Evolutionary conservation across 2,329 filamentous ascomycete species (phyloP), one percentile per base, ranked within the genome.

Genomic region (Penicillium griseofulvum): DNA sequence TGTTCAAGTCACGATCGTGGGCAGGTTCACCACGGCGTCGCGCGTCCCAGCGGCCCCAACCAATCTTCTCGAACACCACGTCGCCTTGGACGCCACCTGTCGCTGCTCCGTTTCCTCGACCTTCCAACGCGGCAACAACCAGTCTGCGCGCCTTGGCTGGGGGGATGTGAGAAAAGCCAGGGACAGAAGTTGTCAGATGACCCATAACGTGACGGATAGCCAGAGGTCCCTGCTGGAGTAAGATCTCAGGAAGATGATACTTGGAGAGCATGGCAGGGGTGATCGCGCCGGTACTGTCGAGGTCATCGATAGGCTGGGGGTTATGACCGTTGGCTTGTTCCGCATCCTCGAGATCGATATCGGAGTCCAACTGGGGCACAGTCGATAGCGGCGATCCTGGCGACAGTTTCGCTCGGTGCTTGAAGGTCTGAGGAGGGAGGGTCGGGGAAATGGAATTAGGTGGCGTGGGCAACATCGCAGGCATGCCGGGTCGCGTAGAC

Each of bases 21-120:
- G 68, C 58, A 41, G 82, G 77, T 58, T 89, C 83, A 52, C 87
- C 89, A 65, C 85, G 85, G 71, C 85, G 82, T 70, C 86, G 86
- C 58, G 92, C 94, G 74, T 95, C 89, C 93, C 93, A 99, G 63
- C 91, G 86, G 56, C 94, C 94, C 93, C 93, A 97, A 69, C 93
- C 93, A 56, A 97, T 91, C 80, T 97, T 97, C 74, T 95, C 89
- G 70, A 96, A 97, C 52, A 78, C 62, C 56, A 78, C 72, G 47
- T 85, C 84, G 56, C 82, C 81, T 61, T 85, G 81, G 52, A 76
- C 74, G 60, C 83, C 83, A 59, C 76, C 78, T 42, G 77, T 76
- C 53, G 75, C 74, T 45, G 80, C 81, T 52, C 80, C 81, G 44
- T 77, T 80, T n/a, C 79, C 79, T 65, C 89, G 87, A 65, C 89